A percentile compares a stretch with the other conserved stretches of the same genome.
Conservation (phyloP, 73 alveolate genomes). For the Tetrahymena thermophila region DNA sequence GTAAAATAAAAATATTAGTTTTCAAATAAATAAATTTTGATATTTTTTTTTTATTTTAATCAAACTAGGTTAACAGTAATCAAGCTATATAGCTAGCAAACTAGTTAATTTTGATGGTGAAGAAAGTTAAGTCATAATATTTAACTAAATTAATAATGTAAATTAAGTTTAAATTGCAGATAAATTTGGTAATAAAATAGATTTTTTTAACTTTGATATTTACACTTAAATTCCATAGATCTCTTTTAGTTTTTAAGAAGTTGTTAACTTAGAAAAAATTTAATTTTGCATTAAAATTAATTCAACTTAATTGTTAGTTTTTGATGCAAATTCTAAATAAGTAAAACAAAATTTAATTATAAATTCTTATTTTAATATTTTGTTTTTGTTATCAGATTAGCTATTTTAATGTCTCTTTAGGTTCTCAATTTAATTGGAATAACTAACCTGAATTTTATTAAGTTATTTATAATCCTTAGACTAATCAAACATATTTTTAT, state of each 20-base stretch:
- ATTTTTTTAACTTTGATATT: background rate
- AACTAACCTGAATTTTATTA: background rate
- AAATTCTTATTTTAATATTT: too few relatives aligned
- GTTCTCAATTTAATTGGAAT: background rate
- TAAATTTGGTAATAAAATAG: background rate
- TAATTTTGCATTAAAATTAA: too few relatives aligned
- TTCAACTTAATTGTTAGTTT: background rate
- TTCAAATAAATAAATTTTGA: too few relatives aligned
- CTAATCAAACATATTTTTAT: too few relatives aligned
- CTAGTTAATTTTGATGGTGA: background rate
- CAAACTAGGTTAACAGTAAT: background rate
- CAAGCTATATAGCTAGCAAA: background rate
- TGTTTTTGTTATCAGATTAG: background rate
- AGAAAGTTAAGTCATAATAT: background rate
- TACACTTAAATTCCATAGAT: background rate
- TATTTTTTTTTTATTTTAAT: too few relatives aligned
- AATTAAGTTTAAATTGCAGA: background rate
- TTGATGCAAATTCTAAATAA: background rate
- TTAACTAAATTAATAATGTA: too few relatives aligned
- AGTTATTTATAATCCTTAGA: background rate
- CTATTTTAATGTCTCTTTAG: background rate
- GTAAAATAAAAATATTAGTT: too few relatives aligned
- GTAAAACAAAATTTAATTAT: background rate
- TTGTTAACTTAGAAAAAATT: background rate
- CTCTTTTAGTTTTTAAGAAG: background rate